Evolutionary conservation across 805 yeast genomes (phyloP), one percentile per base, ranked within the genome.

Genomic region (Ascoidea tarda): DNA sequence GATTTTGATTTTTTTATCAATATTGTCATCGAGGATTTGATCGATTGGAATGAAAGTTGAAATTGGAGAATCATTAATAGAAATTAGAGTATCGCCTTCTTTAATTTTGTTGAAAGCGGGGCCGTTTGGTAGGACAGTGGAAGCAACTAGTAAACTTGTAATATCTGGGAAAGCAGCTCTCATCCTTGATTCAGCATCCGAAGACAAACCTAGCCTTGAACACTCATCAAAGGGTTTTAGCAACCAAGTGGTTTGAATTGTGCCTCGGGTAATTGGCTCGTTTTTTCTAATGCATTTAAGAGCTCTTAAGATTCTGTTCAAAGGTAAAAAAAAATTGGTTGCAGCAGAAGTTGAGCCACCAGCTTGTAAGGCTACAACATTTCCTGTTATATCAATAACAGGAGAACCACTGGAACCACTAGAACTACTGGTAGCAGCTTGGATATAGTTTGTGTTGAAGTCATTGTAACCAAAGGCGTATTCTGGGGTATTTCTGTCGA

Each of bases 331-430:
- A 69, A 87, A 90, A 69, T 90, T 96, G 0, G 96, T 90, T 0
- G 96, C 86, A 1, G 96, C 90, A 59, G 86, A 93, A 1, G 89
- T 78, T 6, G 86, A 79, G 2, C 97, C 97, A 62, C 97, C 97
- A 1, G 97, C 97, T 67, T 88, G 96, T 51, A 90, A 69, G 0
- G 97, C 96, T 16, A 90, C 87, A 0, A 90, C 96, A 61, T 79
- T 67, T 2, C 96, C 96, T 59, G 84, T 83, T 47, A 84, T 80
- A 65, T 88, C 84, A 2, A 90, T 95, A n/a, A 90, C 97, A 0
- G 97, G 97, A 4, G 96, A 87, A 6, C 97, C 97, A 50, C 93
- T 83, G 4, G 96, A 88, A 3, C 97, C 97, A 33, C 97, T 97
- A n/a, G 95, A 84, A 0, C 97, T 96, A 55, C 89, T 79, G 0